phyloP scores from a whole-genome alignment of 2,329 filamentous ascomycete genomes.

The Cordyceps fumosorosea region DNA sequence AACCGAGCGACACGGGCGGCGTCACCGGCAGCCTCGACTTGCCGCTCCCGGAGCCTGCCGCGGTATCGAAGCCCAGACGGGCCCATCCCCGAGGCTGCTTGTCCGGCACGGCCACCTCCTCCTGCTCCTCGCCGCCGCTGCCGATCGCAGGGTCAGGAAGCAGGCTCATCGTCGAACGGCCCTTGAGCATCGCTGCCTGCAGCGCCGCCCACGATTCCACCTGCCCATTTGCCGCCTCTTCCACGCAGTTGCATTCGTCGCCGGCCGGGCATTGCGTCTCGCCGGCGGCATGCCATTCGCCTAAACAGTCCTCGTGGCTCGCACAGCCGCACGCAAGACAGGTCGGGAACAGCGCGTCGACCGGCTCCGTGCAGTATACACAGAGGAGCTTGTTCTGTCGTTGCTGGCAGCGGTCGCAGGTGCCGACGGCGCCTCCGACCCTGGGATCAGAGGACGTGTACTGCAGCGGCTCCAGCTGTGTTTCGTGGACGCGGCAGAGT shows the following conservation, averaged over 20 bases:
- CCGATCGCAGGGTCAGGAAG: neutral
- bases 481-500: conserved; percentile 56
- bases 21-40: neutral
- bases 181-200: conserved; percentile 31
- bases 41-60: neutral
- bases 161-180: conserved; percentile 13
- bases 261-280: conserved; percentile 55
- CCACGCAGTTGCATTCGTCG: conserved; percentile 57
- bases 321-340: conserved; percentile 59
- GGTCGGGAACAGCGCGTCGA: conserved; percentile 52
- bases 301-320: conserved; percentile 52
- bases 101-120: neutral
- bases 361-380: conserved; percentile 55
- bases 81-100: conserved; percentile 8
- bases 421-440: conserved; percentile 42
- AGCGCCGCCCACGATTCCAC: conserved; percentile 55
- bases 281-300: conserved; percentile 51
- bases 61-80: neutral
- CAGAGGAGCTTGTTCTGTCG: conserved; percentile 53
- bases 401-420: conserved; percentile 45
- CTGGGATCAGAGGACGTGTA: conserved; percentile 36
- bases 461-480: conserved; percentile 52
- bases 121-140: neutral
- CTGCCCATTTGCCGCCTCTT: conserved; percentile 49
- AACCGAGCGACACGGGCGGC: conserved; percentile 9